Evolutionary conservation across 2,329 filamentous ascomycete genomes (phyloP), one percentile per base, ranked within the genome.

Genomic region (Aspergillus brunneoviolaceus): DNA sequence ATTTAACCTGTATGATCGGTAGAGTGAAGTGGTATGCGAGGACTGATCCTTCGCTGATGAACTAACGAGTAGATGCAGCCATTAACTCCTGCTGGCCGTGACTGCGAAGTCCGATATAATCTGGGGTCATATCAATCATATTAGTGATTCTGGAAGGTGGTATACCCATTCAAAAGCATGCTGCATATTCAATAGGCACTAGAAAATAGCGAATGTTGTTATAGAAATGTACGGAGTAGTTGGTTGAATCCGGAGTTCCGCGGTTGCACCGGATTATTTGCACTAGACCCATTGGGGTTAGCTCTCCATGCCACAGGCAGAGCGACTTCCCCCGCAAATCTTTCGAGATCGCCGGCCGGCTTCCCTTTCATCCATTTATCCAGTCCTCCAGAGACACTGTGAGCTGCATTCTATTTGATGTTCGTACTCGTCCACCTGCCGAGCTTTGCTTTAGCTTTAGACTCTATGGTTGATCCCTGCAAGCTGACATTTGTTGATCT

Each of bases 261-360:
- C 33, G 3, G 12, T 35, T 35, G 33, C 11, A 35, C 33, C 12
- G 33, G 33, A 16, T 10, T 35, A 29, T 39, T 55, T 16, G 42
- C 53, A 9, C 53, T 55, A 55, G 53, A 19, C 53, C 21, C 35
- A 23, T 35, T 23, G 19, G 53, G 53, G 19, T 23, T 55, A 55
- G 53, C 27, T 49, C 52, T 48, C 53, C 39, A 27, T 29, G 23
- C 52, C 35, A 25, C 39, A 48, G 25, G 45, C 39, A 55, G 25
- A 21, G 29, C 39, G 14, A 45, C 16, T 19, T 33, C 48, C 53
- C 53, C 53, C 45, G 53, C 53, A 47, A 47, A 55, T 55, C 53
- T 55, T 55, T 55, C 35, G 53, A 55, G 53, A 19, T 25, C 23
- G 19, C 52, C 53, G n/a, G 45, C 10, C 25, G 10, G 31, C 14